Evolutionary conservation across 106 monocot genomes (phyloP).

Genomic region (Xerophyta viscosa): DNA sequence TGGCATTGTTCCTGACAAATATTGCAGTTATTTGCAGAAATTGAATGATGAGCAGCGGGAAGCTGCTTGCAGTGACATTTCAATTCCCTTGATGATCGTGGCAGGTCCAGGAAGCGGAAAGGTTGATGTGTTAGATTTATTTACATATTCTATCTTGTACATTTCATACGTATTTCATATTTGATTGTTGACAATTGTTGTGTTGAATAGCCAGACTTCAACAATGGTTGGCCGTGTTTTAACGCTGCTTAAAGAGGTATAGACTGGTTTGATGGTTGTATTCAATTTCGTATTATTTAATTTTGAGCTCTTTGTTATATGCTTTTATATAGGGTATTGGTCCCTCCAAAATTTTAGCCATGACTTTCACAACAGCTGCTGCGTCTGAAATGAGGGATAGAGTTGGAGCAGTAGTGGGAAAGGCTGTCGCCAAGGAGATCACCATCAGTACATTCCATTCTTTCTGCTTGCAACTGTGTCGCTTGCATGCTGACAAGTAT

Average conservation of each 20-base stretch:
- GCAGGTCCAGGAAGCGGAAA: constrained; percentile 95
- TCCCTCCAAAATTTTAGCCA: constrained; percentile 67
- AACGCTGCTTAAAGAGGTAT: constrained; percentile 79
- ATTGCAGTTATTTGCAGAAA: constrained; percentile 50
- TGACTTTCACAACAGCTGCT: constrained; percentile 94
- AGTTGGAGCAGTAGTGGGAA: constrained; percentile 63
- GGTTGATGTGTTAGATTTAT: constrained; percentile 20
- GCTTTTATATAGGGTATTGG: constrained; percentile 37
- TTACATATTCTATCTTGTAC: background rate
- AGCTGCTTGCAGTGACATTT: constrained; percentile 63
- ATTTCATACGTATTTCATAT: background rate
- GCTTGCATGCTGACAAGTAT: constrained; percentile 81
- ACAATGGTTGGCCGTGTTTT: constrained; percentile 97
- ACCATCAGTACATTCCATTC: constrained; percentile 88
- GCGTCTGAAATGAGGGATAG: constrained; percentile 92
- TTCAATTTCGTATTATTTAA: background rate
- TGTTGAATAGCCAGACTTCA: constrained; percentile 43
- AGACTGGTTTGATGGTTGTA: constrained; percentile 1
- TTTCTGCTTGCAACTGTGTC: constrained; percentile 81
- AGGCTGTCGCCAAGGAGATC: constrained; percentile 67
- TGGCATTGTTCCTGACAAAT: constrained; percentile 33
- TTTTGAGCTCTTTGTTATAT: background rate
- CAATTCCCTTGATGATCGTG: constrained; percentile 74
- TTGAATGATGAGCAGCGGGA: constrained; percentile 77
- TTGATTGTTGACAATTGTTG: constrained; percentile 1